Base-by-base conservation (phyloP, 2,329 filamentous ascomycete genomes). In the Penicillium freii region DNA sequence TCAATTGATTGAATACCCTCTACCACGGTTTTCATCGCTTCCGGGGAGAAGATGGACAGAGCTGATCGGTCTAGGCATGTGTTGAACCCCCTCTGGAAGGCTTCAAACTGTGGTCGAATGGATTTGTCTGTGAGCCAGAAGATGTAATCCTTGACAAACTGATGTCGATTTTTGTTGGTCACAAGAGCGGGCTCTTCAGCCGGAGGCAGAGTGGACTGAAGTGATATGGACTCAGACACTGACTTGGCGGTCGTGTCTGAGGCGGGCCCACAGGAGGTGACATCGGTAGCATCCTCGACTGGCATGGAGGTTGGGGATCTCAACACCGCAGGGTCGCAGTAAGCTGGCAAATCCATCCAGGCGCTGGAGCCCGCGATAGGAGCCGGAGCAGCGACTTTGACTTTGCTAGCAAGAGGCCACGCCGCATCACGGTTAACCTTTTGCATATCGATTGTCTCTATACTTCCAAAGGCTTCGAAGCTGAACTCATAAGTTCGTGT, bases 401-500 rank as follows among this genome's bases (percentile, higher is more conserved):
- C 27, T 46, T 40, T 62, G 17, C 31, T 54, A 42, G 60, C 55
- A 17, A 62, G 40, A 25, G 75, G 71, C 74, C 76, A 77, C 0
- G 66, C 59, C 10, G 71, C 67, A 60, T 77, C 72, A 46, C 71
- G 69, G 39, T 65, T 65, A 11, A 75, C 65, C 40, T 74, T 75
- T 44, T 79, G 69, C 80, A 87, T 85, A 64, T 86, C 77, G 33
- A 86, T 74, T n/a, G 78, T 78, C 56, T 84, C 67, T 11, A 78
- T 76, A 21, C 76, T 69, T 5, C 84, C 85, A 61, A 82, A 84
- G 0, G 77, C 79, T 49, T 85, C 81, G 51, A 86, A 83, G 25
- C 89, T 92, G 72, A 96, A 97, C 66, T 91, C 90, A 71, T 96
- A 97, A 0, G 91, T 93, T 55, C 91, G 83, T 56, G 87, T 82